phyloP scores from a whole-genome alignment of 768 basidiomycete species.

The Exidia glandulosa region DNA sequence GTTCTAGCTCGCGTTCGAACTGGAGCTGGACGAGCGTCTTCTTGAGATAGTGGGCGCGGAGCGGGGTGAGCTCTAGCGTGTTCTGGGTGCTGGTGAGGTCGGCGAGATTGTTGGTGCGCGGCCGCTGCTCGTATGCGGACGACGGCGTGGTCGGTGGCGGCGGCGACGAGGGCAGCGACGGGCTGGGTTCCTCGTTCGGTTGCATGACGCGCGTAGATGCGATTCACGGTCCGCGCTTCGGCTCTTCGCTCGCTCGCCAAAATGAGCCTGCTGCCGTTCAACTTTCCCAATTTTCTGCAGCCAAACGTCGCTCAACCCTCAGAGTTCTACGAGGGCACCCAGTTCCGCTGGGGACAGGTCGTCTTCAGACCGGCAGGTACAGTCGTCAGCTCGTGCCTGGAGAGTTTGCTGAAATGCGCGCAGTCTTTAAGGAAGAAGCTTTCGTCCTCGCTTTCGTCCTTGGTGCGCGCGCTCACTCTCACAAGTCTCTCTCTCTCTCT shows the following conservation, averaged over 20 bases:
- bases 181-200: not conserved
- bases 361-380: slow-evolving; percentile 72
- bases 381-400: slow-evolving; percentile 15
- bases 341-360: slow-evolving; percentile 64
- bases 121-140: not conserved
- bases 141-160: not conserved
- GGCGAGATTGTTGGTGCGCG: not conserved
- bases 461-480: not conserved
- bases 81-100: not conserved
- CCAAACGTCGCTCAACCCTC: slow-evolving; percentile 15
- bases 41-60: slow-evolving; percentile 96
- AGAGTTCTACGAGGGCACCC: slow-evolving; percentile 57
- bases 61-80: slow-evolving; percentile 50
- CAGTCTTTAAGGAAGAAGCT: slow-evolving; percentile 59
- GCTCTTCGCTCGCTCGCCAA: not conserved
- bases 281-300: not conserved
- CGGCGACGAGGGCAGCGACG: not conserved
- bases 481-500: not conserved
- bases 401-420: slow-evolving; percentile 2
- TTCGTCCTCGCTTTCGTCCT: slow-evolving; percentile 42
- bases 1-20: slow-evolving; percentile 66
- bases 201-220: not conserved
- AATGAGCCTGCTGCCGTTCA: not conserved
- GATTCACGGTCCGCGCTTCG: not conserved
- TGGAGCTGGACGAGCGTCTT: slow-evolving; percentile 86